Base-by-base conservation (phyloP, 2,329 filamentous ascomycete species). In the Penicillium verrucosum region DNA sequence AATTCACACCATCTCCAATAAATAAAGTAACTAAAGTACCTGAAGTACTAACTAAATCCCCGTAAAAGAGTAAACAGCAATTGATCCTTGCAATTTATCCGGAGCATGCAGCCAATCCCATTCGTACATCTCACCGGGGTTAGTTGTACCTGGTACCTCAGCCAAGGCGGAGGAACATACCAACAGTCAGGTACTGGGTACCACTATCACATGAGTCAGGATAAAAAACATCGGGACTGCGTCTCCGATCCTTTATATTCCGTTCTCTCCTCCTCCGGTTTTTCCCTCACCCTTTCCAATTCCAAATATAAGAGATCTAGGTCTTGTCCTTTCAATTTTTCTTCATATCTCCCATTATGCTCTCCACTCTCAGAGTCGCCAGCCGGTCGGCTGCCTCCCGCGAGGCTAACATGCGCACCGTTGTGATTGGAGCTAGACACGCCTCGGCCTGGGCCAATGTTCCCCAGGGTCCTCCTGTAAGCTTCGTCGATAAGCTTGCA, bases 391-490 rank as follows among this genome's bases (percentile, higher is more conserved):
- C 73, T 69, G 73, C 67, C 57, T 65, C 69, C 64, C 73, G 70
- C 63, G 69, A 77, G 65, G 70, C 72, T 59, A 69, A 67, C 63
- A 57, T 74, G 66, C 74, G 75, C 63, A 66, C 70, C 57, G 64
- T 75, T 25, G 57, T 74, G 56, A 68, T 72, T 57, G 78, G 78
- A 65, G 74, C 80, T 63, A 80, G 84, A 72, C 84, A 87, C 68
- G 87, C 85, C 67, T 96, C 92, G 60, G 90, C 89, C 66, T 97
- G 93, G 92, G 85, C 90, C 72, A 89, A 89, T 71, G 91, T 97
- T 54, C 88, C 90, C 66, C 90, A 97, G 80, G 93, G 93, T 63
- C 93, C 93, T 84, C 92, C 93, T 73, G 92, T 94, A 85, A 78
- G 89, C 85, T 61, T 25, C 32, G 1, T 34, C 14, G 14, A 34